Evolutionary conservation across 2,329 filamentous ascomycete species (phyloP).

Genomic region (Neurospora crassa): DNA sequence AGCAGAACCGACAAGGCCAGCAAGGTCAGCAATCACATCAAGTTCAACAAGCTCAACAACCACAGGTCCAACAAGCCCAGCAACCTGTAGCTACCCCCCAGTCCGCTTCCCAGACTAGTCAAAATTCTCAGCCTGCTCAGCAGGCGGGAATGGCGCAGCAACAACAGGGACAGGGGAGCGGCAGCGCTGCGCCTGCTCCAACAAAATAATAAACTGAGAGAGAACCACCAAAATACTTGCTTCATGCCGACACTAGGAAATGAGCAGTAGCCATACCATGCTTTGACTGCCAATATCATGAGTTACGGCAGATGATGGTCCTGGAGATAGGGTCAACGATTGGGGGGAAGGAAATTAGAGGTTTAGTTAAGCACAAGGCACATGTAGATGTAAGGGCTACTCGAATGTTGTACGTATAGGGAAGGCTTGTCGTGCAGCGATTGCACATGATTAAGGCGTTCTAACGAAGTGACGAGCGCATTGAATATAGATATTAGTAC

Average conservation of each 20-base stretch:
- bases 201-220: conserved; percentile 11
- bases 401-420: neutral
- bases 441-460: neutral
- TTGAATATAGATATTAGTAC: neutral
- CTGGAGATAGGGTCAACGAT: neutral
- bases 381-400: neutral
- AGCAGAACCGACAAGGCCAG: neutral
- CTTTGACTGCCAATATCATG: neutral
- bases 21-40: neutral
- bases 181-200: conserved; percentile 18
- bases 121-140: conserved; percentile 10
- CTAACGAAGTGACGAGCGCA: neutral
- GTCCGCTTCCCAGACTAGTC: conserved; percentile 5
- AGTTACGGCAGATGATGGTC: neutral
- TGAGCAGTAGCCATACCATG: neutral
- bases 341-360: neutral
- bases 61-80: neutral
- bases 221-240: neutral
- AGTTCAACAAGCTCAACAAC: neutral
- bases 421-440: neutral
- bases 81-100: neutral
- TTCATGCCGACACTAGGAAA: neutral
- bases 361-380: neutral
- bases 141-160: conserved; percentile 18
- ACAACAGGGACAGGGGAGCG: conserved; percentile 19